Conservation (phyloP, 352 stramenopile genomes). For the Phytopythium boreale region DNA sequence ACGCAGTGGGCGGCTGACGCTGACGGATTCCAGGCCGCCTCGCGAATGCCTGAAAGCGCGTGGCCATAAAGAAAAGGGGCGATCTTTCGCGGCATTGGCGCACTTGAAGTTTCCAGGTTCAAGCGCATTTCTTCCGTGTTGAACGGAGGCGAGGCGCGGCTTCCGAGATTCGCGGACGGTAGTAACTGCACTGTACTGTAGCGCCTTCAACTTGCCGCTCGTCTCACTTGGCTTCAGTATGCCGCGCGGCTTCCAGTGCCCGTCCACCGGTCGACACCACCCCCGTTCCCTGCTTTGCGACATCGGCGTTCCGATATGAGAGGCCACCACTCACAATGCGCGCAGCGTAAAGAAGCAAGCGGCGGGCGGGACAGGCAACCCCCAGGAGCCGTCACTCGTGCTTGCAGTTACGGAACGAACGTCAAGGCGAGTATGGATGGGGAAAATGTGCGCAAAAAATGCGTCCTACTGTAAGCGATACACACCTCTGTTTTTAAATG, state of each 20-base stretch:
- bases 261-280: too few relatives aligned
- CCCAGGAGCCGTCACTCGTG: background rate
- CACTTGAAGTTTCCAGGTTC: slow-evolving; percentile 8
- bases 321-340: background rate
- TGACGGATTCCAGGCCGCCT: background rate
- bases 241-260: too few relatives aligned
- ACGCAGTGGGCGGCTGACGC: too few relatives aligned
- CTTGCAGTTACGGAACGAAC: background rate
- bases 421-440: background rate
- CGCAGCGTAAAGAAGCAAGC: background rate
- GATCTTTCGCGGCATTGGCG: slow-evolving; percentile 7
- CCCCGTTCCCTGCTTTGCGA: too few relatives aligned
- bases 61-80: background rate
- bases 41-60: too few relatives aligned
- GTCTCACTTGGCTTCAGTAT: too few relatives aligned
- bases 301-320: too few relatives aligned
- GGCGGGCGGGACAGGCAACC: too few relatives aligned
- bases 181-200: too few relatives aligned
- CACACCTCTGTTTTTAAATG: background rate
- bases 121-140: slow-evolving; percentile 5
- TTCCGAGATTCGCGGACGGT: background rate
- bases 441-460: background rate
- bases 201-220: too few relatives aligned
- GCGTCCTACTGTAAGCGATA: too few relatives aligned
- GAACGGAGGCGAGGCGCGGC: too few relatives aligned